Conservation (phyloP, 2,329 filamentous ascomycete species). For the Colletotrichum musae region DNA sequence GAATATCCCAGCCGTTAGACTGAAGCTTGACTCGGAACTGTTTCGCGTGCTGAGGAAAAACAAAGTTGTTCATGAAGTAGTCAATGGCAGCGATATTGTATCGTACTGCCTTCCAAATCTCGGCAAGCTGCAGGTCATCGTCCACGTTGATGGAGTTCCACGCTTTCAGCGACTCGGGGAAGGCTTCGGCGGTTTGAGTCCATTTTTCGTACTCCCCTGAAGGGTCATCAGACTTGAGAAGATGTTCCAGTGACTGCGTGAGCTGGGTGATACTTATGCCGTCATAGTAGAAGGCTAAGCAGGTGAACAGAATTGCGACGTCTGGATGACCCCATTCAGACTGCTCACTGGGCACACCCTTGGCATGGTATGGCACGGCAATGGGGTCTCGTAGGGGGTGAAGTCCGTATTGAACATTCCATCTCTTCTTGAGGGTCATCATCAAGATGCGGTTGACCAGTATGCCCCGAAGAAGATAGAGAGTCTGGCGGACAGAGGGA, state of each 20-base stretch:
- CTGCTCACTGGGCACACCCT: slow-evolving; percentile 73
- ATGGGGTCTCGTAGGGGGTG: slow-evolving; percentile 69
- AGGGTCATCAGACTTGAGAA: slow-evolving; percentile 71
- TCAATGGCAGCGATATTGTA: slow-evolving; percentile 67
- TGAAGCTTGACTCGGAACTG: slow-evolving; percentile 76
- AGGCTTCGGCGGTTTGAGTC: slow-evolving; percentile 53
- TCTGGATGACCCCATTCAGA: slow-evolving; percentile 80
- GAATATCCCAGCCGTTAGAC: slow-evolving; percentile 78
- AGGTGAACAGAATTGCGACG: slow-evolving; percentile 75
- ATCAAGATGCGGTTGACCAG: slow-evolving; percentile 72
- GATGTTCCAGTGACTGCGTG: slow-evolving; percentile 61
- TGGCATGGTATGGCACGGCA: slow-evolving; percentile 77
- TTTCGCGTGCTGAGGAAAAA: slow-evolving; percentile 76
- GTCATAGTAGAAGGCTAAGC: slow-evolving; percentile 76
- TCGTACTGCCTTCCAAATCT: slow-evolving; percentile 66
- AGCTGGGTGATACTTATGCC: slow-evolving; percentile 67
- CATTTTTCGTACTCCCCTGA: slow-evolving; percentile 69
- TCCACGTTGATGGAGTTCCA: slow-evolving; percentile 73
- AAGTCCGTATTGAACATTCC: slow-evolving; percentile 77
- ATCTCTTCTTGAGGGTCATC: slow-evolving; percentile 73
- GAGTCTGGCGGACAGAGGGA: slow-evolving; percentile 46
- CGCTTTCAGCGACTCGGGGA: slow-evolving; percentile 63
- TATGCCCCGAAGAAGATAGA: slow-evolving; percentile 75
- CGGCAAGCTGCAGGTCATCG: slow-evolving; percentile 64
- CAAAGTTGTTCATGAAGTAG: slow-evolving; percentile 73